Conservation (phyloP, 108 stramenopile genomes). For the Seminavis robusta region DNA sequence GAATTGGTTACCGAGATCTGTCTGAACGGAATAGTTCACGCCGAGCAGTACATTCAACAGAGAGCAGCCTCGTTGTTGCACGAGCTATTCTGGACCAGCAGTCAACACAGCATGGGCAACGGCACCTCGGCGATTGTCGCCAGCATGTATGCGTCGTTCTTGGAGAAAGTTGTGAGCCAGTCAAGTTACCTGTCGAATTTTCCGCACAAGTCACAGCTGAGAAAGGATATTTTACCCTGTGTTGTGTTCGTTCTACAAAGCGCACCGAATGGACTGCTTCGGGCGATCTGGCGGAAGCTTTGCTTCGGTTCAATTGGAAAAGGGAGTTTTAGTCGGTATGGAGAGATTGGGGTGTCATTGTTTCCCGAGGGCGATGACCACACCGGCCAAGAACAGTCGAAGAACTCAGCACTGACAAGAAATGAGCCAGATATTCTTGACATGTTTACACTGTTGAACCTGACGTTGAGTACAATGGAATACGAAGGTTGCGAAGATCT, state of each 20-base stretch:
- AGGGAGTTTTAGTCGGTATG: slow-evolving; percentile 46
- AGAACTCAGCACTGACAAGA: slow-evolving; percentile 12
- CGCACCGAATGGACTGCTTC: slow-evolving; percentile 70
- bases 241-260: slow-evolving; percentile 75
- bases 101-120: slow-evolving; percentile 49
- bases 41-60: slow-evolving; percentile 74
- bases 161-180: slow-evolving; percentile 62
- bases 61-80: slow-evolving; percentile 73
- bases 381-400: slow-evolving; percentile 9
- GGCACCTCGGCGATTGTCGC: slow-evolving; percentile 62
- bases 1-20: slow-evolving; percentile 79
- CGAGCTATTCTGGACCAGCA: slow-evolving; percentile 77
- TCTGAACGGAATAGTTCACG: slow-evolving; percentile 73
- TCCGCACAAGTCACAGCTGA: slow-evolving; percentile 63
- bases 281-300: slow-evolving; percentile 79
- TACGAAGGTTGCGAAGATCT: slow-evolving; percentile 71
- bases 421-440: slow-evolving; percentile 65
- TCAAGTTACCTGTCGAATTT: slow-evolving; percentile 71
- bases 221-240: slow-evolving; percentile 78
- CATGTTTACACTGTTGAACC: slow-evolving; percentile 74
- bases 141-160: slow-evolving; percentile 67
- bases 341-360: slow-evolving; percentile 34
- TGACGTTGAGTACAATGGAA: slow-evolving; percentile 70
- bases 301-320: slow-evolving; percentile 52
- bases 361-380: slow-evolving; percentile 12